These are phyloP conservation scores for Lodderomyces metapsilosis DNA, from an alignment of 1,139 yeast genomes.

Conservation along the genomic window DNA sequence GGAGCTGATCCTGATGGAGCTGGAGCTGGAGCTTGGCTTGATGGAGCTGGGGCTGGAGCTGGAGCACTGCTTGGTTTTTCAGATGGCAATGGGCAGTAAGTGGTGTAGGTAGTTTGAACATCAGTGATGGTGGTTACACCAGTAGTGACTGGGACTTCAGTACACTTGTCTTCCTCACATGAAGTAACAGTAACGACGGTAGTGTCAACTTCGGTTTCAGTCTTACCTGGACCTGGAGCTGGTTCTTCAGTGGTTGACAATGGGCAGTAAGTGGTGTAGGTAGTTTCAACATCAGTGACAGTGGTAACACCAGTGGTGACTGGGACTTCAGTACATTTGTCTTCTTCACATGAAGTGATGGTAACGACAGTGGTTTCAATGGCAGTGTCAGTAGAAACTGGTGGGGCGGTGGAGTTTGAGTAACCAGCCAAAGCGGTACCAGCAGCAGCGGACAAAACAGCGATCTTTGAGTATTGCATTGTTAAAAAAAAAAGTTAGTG, in stretches of 20 bases:
- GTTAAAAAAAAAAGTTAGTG: slow-evolving; percentile 7
- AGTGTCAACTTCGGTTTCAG: slow-evolving; percentile 35
- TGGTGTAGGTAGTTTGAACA: slow-evolving; percentile 45
- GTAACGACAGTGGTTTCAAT: slow-evolving; percentile 38
- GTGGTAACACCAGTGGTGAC: slow-evolving; percentile 43
- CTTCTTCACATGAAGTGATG: slow-evolving; percentile 48
- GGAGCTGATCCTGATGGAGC: slow-evolving; percentile 27
- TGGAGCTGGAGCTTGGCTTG: slow-evolving; percentile 35
- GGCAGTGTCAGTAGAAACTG: slow-evolving; percentile 29
- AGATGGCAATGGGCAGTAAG: slow-evolving; percentile 44
- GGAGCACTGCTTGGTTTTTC: not conserved
- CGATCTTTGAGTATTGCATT: slow-evolving; percentile 21
- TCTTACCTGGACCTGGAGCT: slow-evolving; percentile 4
- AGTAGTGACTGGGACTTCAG: slow-evolving; percentile 31
- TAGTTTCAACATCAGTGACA: slow-evolving; percentile 45
- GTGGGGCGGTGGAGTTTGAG: slow-evolving; percentile 7
- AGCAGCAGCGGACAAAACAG: slow-evolving; percentile 23
- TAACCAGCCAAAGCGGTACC: slow-evolving; percentile 23
- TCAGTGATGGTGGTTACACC: slow-evolving; percentile 46
- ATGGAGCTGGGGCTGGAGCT: slow-evolving; percentile 6
- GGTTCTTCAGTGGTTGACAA: slow-evolving; percentile 24
- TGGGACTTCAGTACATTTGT: slow-evolving; percentile 29
- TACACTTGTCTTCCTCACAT: slow-evolving; percentile 38
- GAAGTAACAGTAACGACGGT: slow-evolving; percentile 50
- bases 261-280: slow-evolving; percentile 50